phyloP scores from a whole-genome alignment of 257 asterid species.

The Striga asiatica region DNA sequence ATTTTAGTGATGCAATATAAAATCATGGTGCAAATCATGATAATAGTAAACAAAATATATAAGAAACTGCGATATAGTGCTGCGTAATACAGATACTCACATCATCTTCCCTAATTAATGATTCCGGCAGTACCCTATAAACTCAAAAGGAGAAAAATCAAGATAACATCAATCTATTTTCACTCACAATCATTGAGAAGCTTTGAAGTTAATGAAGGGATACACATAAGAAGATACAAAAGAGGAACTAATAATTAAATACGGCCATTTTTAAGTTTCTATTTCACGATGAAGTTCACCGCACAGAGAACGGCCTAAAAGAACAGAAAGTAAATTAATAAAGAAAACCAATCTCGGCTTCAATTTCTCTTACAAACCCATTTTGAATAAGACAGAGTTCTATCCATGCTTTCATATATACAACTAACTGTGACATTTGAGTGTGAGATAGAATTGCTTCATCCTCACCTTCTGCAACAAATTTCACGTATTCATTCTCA shows the following conservation, averaged over 20 bases:
- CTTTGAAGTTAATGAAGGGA: background rate
- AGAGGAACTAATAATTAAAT: background rate
- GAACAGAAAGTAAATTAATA: too few relatives aligned
- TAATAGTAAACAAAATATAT: too few relatives aligned
- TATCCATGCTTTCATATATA: too few relatives aligned
- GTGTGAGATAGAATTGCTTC: too few relatives aligned
- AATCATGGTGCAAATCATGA: background rate
- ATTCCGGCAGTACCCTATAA: constrained; percentile 64
- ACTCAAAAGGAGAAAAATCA: constrained; percentile 15
- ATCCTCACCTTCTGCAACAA: too few relatives aligned
- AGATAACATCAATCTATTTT: background rate
- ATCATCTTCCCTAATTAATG: constrained; percentile 65
- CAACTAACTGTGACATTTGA: too few relatives aligned
- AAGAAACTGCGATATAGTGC: background rate
- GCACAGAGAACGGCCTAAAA: too few relatives aligned
- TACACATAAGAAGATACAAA: background rate
- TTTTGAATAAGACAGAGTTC: too few relatives aligned
- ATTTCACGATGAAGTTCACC: too few relatives aligned
- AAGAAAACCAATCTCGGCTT: too few relatives aligned
- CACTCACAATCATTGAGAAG: background rate
- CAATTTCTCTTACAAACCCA: too few relatives aligned
- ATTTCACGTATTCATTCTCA: too few relatives aligned
- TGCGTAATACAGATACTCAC: constrained; percentile 31
- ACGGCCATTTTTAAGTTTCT: background rate
- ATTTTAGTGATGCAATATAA: background rate